These are phyloP conservation scores for Podospora australis DNA, from an alignment of 495 filamentous ascomycete genomes.

Conservation along the genomic window DNA sequence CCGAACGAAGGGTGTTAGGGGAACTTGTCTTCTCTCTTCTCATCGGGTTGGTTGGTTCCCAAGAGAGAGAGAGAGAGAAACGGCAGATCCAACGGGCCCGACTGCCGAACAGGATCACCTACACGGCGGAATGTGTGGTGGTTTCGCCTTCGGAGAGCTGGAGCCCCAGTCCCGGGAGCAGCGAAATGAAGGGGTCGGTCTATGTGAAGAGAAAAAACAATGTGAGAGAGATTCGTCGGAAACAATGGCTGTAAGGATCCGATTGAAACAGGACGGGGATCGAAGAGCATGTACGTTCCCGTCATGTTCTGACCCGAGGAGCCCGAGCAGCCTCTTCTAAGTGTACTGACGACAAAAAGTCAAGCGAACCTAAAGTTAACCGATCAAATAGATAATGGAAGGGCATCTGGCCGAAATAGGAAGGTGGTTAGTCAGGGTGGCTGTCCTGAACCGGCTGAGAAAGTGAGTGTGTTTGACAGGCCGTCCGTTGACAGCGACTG, in stretches of 20 bases:
- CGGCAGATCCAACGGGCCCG: slow-evolving; percentile 1
- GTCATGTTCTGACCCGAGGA: background rate
- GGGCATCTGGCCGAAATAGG: background rate
- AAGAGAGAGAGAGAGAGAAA: background rate
- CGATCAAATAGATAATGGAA: too few species aligned
- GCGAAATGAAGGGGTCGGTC: background rate
- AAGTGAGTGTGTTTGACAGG: too few species aligned
- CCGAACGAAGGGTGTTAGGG: too few species aligned
- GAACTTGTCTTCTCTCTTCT: too few species aligned
- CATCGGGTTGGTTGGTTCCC: background rate
- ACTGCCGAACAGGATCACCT: slow-evolving; percentile 1
- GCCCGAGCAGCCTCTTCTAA: background rate
- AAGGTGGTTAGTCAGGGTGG: background rate
- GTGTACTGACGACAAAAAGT: too few species aligned
- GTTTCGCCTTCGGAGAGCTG: background rate
- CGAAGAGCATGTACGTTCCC: background rate
- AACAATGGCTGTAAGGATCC: background rate
- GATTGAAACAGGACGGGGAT: slow-evolving; percentile 1
- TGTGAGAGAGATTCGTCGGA: background rate
- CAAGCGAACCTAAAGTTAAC: too few species aligned
- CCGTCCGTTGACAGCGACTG: too few species aligned
- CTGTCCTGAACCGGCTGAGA: too few species aligned
- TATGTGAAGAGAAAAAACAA: background rate
- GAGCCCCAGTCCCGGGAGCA: slow-evolving; percentile 1
- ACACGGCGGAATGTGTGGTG: background rate